Conservation (phyloP, 2,329 filamentous ascomycete genomes). For the Mycosphaerelloides madeirae region DNA sequence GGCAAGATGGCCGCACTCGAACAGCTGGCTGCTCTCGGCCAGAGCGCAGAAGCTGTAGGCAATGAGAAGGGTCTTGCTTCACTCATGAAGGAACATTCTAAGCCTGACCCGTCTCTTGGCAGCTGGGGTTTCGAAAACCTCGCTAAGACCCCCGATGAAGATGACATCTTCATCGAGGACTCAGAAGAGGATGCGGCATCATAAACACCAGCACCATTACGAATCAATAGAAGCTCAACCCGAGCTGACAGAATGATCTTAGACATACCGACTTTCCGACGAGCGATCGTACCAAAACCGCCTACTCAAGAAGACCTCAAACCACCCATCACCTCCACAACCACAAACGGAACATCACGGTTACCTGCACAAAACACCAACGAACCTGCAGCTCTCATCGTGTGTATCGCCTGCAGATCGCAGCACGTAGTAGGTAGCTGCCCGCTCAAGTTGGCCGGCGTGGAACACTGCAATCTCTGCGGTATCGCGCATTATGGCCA, state of each 20-base stretch:
- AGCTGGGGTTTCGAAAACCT: background rate
- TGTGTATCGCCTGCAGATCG: slow-evolving; percentile 52
- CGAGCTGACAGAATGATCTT: slow-evolving; percentile 4
- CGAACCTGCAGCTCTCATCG: slow-evolving; percentile 14
- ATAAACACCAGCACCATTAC: no score
- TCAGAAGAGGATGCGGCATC: background rate
- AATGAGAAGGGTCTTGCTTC: slow-evolving; percentile 20
- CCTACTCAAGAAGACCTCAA: no score
- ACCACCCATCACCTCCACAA: background rate
- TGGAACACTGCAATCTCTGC: slow-evolving; percentile 61
- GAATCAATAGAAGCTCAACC: background rate
- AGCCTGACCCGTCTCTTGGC: background rate
- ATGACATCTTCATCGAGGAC: background rate
- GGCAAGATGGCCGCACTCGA: no score
- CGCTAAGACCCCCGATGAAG: background rate
- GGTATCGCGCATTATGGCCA: slow-evolving; percentile 58
- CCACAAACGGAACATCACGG: background rate
- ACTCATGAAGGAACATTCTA: slow-evolving; percentile 18
- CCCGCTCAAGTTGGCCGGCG: slow-evolving; percentile 54
- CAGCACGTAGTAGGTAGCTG: slow-evolving; percentile 57
- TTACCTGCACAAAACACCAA: background rate
- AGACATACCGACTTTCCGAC: slow-evolving; percentile 17
- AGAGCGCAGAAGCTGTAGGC: background rate
- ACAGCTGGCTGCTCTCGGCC: no score
- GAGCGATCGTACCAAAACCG: slow-evolving; percentile 12